phyloP scores from a whole-genome alignment of 164 flowering plant species.

The Magnolia sinica region DNA sequence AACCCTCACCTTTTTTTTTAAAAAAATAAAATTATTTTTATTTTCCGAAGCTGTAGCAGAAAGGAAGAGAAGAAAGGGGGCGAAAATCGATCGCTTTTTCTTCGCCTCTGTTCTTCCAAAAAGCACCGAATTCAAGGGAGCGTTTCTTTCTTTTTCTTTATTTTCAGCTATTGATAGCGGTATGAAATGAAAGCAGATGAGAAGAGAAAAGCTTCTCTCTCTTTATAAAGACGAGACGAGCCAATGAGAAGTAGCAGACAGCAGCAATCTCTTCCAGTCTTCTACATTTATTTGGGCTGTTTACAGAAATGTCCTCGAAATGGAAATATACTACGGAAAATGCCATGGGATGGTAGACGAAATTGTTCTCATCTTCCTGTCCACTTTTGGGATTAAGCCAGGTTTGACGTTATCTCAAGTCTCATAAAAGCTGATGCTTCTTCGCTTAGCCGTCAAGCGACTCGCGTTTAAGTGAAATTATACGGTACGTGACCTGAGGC shows the following conservation, averaged over 20 bases:
- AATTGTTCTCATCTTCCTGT: not conserved
- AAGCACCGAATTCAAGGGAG: conserved; percentile 23
- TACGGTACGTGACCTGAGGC: not conserved
- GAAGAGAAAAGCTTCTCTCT: not conserved
- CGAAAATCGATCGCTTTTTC: not conserved
- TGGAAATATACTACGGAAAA: not conserved
- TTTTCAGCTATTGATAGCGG: not conserved
- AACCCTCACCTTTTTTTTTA: not conserved
- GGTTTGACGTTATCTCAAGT: not conserved
- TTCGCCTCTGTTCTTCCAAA: not conserved
- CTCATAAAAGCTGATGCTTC: not conserved
- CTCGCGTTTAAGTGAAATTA: not conserved
- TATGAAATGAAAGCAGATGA: not conserved
- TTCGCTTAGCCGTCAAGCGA: not conserved
- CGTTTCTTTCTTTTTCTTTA: not conserved
- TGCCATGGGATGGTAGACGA: not conserved
- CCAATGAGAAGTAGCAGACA: not conserved
- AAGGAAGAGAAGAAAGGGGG: not conserved
- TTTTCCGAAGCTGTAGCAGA: not conserved
- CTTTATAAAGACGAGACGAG: not conserved
- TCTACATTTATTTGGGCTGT: not conserved
- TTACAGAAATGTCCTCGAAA: not conserved
- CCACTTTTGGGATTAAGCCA: not conserved
- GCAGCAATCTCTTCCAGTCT: not conserved
- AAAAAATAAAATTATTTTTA: too few species aligned